Evolutionary conservation across 2,329 filamentous ascomycete species (phyloP), one percentile per base, ranked within the genome.

Genomic region (Fusarium torreyae): DNA sequence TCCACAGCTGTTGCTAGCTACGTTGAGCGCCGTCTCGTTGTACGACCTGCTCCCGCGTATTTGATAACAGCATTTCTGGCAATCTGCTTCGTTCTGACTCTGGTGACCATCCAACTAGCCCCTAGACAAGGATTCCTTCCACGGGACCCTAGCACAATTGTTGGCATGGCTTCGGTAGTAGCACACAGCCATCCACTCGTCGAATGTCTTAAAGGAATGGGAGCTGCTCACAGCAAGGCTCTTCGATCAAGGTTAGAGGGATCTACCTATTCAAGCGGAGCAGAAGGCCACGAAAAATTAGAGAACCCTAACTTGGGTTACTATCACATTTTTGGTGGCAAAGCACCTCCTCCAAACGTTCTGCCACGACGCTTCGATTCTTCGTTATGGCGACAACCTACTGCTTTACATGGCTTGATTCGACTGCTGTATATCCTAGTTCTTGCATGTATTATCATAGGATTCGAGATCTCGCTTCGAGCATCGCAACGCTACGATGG

Each of bases 111-210:
- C 2, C 68, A 52, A 2, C 10, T 66, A 1, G 72, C 76, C 14
- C 79, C 80, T 0, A 76, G 38, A 26, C 68, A 68, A 33, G 78
- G 79, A 0, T 76, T 81, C n/a, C 72, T 82, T 5, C 80, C 80
- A 0, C 75, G 79, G 14, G 70, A 78, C 9, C 78, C 79, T 0
- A 75, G 72, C 17, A 77, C 77, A 4, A 73, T 81, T 11, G 72
- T 80, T 40, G 77, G 77, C 48, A 70, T 76, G 61, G 80, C 80
- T 0, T 73, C 79, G 3, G 72, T 82, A 14, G 66, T 81, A 4
- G 74, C 77, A 4, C 78, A 81, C 34, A 81, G 80, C 48, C 75
- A 75, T 5, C 62, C 74, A 8, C 70, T 82, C 1, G 73, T 81
- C 2, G 77, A 80, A 46, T 74, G 73, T 2, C 74, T 81, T 2